A percentile compares a stretch with the other conserved stretches of the same genome.
These are phyloP conservation scores for Penicillium diatomitis DNA, from an alignment of 495 filamentous ascomycete species.

Conservation along the genomic window DNA sequence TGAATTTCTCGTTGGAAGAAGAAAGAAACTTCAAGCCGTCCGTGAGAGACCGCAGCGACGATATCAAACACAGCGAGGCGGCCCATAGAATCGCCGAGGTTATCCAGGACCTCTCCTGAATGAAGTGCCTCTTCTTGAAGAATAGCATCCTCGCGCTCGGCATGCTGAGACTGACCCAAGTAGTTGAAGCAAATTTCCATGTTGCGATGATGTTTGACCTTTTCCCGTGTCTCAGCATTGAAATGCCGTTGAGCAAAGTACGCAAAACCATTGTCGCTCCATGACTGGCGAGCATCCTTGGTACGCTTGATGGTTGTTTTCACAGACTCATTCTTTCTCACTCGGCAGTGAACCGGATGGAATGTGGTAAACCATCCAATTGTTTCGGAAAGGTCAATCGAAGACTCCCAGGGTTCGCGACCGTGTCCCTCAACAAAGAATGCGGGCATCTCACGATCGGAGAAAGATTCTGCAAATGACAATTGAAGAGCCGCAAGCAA, in stretches of 20 bases:
- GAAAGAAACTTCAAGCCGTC: neutral
- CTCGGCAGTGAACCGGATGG: constrained; percentile 14
- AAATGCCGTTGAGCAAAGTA: neutral
- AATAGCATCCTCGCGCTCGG: neutral
- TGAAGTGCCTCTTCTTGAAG: neutral
- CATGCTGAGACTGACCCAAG: neutral
- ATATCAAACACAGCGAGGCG: constrained; percentile 1
- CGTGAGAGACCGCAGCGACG: neutral
- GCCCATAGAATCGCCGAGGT: constrained; percentile 1
- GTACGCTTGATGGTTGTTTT: neutral
- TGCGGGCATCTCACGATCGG: constrained; percentile 36
- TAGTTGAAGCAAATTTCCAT: constrained; percentile 1
- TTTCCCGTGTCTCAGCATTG: neutral
- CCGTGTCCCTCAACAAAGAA: constrained; percentile 37
- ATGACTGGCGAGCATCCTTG: neutral
- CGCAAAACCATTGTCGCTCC: neutral
- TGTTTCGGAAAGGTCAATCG: constrained; percentile 33
- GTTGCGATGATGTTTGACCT: neutral
- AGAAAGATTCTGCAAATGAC: constrained; percentile 25
- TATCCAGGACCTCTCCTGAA: neutral
- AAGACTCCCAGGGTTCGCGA: constrained; percentile 24
- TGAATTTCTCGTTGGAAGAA: neutral
- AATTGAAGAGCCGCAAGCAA: constrained; percentile 27
- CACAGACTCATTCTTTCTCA: neutral
- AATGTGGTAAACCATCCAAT: constrained; percentile 46